A percentile compares a stretch with the other conserved stretches of the same genome.
These are phyloP conservation scores for Zygosaccharomyces sapae DNA, from an alignment of 1,139 yeast genomes.

Conservation along the genomic window DNA sequence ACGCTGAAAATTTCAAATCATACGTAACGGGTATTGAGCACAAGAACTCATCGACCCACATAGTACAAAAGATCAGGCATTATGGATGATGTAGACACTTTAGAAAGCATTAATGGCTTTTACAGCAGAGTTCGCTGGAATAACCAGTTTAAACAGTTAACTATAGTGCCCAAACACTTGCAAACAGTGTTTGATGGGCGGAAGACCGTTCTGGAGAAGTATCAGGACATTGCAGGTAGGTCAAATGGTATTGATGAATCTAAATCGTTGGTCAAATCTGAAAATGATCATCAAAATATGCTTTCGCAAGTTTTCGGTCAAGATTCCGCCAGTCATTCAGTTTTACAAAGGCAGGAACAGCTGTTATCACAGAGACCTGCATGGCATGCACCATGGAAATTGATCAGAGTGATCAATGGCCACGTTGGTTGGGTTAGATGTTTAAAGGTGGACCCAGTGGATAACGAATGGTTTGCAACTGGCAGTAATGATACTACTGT, in stretches of 20 bases:
- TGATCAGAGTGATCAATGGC: constrained; percentile 73
- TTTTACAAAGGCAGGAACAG: constrained; percentile 24
- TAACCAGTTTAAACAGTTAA: constrained; percentile 30
- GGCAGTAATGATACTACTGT: constrained; percentile 88
- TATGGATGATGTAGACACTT: constrained; percentile 9
- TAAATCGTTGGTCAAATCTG: constrained; percentile 7
- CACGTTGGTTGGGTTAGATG: constrained; percentile 92
- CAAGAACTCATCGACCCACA: background rate
- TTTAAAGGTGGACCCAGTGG: constrained; percentile 69
- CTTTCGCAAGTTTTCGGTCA: constrained; percentile 8
- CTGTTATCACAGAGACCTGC: constrained; percentile 38
- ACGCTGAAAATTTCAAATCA: constrained; percentile 4
- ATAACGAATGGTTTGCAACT: constrained; percentile 85
- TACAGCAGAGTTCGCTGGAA: constrained; percentile 31
- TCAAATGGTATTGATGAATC: background rate
- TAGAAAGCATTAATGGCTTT: constrained; percentile 20
- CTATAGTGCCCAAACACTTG: constrained; percentile 28
- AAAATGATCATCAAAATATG: constrained; percentile 2
- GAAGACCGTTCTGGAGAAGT: constrained; percentile 15
- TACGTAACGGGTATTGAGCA: constrained; percentile 1
- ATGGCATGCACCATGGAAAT: constrained; percentile 65
- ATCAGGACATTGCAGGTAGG: constrained; percentile 11
- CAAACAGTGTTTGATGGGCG: constrained; percentile 23
- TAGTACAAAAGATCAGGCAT: background rate
- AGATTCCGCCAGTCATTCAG: constrained; percentile 14